Percentiles rank a stretch among this genome's conserved stretches.
These are phyloP conservation scores for Amanita rubescens DNA, from an alignment of 768 basidiomycete genomes.

Conservation along the genomic window DNA sequence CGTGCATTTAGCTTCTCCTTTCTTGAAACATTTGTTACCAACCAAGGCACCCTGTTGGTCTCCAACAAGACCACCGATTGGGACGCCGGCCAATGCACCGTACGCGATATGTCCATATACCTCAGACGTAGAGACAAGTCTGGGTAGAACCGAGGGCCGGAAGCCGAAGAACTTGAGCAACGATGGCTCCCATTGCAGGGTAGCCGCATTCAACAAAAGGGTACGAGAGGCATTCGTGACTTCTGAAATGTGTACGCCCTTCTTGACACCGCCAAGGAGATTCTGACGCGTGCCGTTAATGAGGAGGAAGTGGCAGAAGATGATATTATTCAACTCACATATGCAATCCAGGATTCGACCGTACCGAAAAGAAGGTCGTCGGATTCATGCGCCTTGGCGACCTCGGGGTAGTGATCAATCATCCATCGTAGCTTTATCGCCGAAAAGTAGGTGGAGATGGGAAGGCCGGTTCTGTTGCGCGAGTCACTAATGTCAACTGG, in stretches of 20 bases:
- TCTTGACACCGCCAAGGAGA: slow-evolving; percentile 68
- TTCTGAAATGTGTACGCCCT: slow-evolving; percentile 79
- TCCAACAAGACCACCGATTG: slow-evolving; percentile 91
- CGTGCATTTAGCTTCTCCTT: slow-evolving; percentile 95
- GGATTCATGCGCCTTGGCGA: slow-evolving; percentile 67
- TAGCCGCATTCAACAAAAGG: slow-evolving; percentile 77
- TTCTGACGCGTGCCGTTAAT: slow-evolving; percentile 41
- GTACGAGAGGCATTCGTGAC: slow-evolving; percentile 97
- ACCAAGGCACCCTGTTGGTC: slow-evolving; percentile 97
- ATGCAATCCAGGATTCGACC: slow-evolving; percentile 94
- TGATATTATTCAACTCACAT: slow-evolving; percentile 40
- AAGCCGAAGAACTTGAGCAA: slow-evolving; percentile 86
- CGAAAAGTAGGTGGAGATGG: slow-evolving; percentile 97
- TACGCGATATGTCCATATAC: slow-evolving; percentile 75
- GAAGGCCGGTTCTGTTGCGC: slow-evolving; percentile 70
- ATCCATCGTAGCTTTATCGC: slow-evolving; percentile 97
- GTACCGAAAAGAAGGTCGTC: slow-evolving; percentile 90
- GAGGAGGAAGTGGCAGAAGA: not conserved
- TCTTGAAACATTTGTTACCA: slow-evolving; percentile 90
- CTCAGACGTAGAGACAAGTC: slow-evolving; percentile 85
- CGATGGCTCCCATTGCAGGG: slow-evolving; percentile 74
- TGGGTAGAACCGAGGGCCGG: slow-evolving; percentile 71
- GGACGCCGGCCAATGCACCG: slow-evolving; percentile 65
- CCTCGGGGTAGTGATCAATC: slow-evolving; percentile 77
- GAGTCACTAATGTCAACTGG: slow-evolving; percentile 12